phyloP scores from a whole-genome alignment of 352 stramenopile species.

The Aphanomyces euteiches region DNA sequence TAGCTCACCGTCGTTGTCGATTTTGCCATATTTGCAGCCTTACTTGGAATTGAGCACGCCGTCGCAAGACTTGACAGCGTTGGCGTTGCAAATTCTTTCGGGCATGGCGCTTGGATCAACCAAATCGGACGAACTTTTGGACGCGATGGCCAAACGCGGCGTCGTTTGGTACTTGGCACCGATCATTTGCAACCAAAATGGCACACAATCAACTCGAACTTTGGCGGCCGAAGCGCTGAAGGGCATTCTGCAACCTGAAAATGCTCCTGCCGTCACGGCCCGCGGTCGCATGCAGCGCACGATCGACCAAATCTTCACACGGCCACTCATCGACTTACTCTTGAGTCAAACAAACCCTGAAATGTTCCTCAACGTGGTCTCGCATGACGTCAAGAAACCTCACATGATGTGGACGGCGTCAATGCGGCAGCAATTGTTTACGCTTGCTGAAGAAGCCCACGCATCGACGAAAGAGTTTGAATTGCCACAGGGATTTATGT shows the following conservation, averaged over 20 bases:
- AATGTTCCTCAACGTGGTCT: constrained; percentile 66
- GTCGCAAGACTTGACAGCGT: constrained; percentile 60
- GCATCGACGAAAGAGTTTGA: constrained; percentile 54
- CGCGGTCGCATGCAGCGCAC: constrained; percentile 72
- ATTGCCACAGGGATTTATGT: constrained; percentile 69
- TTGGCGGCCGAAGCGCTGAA: constrained; percentile 66
- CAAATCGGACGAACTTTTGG: constrained; percentile 75
- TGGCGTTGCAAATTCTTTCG: constrained; percentile 77
- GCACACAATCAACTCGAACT: constrained; percentile 29
- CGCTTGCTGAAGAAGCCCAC: constrained; percentile 61
- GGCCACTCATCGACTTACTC: constrained; percentile 63
- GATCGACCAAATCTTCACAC: constrained; percentile 80
- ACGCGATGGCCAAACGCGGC: constrained; percentile 76
- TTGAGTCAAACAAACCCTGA: constrained; percentile 53
- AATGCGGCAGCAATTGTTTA: constrained; percentile 74
- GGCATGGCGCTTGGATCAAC: constrained; percentile 70
- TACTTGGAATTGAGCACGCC: constrained; percentile 49
- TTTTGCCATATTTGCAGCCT: constrained; percentile 71
- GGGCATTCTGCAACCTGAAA: constrained; percentile 54
- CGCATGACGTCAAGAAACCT: constrained; percentile 66
- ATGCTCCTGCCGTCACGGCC: constrained; percentile 59
- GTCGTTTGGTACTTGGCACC: constrained; percentile 80
- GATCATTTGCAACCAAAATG: constrained; percentile 66
- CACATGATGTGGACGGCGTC: constrained; percentile 85
- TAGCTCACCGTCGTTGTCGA: constrained; percentile 71